Percentiles rank a stretch among this genome's conserved stretches.
Evolutionary conservation across 1,139 yeast genomes (phyloP).

Genomic region (Ogataea hybrid): DNA sequence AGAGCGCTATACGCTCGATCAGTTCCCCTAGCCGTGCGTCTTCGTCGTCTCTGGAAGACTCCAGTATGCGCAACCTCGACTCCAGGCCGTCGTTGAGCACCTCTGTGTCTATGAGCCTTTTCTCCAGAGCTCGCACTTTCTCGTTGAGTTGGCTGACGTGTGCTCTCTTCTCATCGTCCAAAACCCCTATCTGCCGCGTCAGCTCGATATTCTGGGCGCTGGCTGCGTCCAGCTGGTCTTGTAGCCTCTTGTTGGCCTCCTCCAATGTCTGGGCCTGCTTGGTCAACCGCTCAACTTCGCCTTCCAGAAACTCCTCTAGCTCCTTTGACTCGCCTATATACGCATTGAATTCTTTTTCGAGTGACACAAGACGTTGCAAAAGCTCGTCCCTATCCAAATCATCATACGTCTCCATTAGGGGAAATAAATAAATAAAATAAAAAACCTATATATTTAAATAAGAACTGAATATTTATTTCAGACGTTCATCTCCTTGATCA

Average conservation of each 20-base stretch:
- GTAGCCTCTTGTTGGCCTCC: background rate
- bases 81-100: constrained; percentile 26
- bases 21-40: constrained; percentile 20
- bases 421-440: constrained; percentile 4
- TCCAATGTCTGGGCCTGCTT: background rate
- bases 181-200: constrained; percentile 8
- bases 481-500: constrained; percentile 17
- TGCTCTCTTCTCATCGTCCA: background rate
- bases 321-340: constrained; percentile 25
- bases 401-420: constrained; percentile 6
- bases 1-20: constrained; percentile 24
- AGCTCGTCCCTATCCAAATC: constrained; percentile 19
- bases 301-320: constrained; percentile 27
- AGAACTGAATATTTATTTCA: background rate
- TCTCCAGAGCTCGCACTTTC: constrained; percentile 2
- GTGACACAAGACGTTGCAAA: constrained; percentile 17
- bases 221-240: constrained; percentile 1
- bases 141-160: constrained; percentile 2
- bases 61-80: constrained; percentile 19
- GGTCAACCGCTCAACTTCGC: constrained; percentile 19
- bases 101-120: constrained; percentile 21
- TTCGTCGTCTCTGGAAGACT: constrained; percentile 9
- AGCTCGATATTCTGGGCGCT: constrained; percentile 5
- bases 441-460: constrained; percentile 1
- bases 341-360: constrained; percentile 23